Conservation (phyloP, 1,284 basidiomycete species). For the Naganishia sp. region DNA sequence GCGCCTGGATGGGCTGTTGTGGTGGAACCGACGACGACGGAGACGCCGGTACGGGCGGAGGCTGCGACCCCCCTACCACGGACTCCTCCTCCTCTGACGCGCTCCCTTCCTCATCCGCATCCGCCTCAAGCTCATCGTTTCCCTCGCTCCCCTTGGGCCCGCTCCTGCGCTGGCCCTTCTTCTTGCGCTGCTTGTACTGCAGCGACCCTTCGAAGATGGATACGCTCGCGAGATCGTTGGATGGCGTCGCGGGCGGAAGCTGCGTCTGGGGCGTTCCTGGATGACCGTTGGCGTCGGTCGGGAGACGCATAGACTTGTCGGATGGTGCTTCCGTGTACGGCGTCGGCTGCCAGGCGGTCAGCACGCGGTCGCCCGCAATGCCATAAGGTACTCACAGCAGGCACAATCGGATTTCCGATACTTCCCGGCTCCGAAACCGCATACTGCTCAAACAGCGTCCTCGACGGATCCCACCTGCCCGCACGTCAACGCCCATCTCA, state of each 20-base stretch:
- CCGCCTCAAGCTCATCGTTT: conserved; percentile 1
- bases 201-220: conserved; percentile 78
- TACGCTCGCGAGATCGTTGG: conserved; percentile 55
- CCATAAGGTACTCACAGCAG: conserved; percentile 2
- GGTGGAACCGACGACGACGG: background rate
- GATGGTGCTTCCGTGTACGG: too few species aligned
- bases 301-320: too few species aligned
- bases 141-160: conserved; percentile 22
- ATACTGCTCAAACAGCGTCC: conserved; percentile 84
- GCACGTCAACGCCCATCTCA: background rate
- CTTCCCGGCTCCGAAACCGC: conserved; percentile 48
- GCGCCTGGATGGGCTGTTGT: background rate
- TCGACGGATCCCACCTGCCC: conserved; percentile 76
- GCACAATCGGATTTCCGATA: background rate
- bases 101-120: conserved; percentile 26
- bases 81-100: conserved; percentile 8
- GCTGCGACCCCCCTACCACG: background rate
- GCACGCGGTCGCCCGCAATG: too few species aligned
- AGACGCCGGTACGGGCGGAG: background rate
- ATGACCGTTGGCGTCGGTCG: too few species aligned
- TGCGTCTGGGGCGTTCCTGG: background rate
- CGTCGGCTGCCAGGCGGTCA: too few species aligned
- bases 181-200: conserved; percentile 81
- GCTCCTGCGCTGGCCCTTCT: conserved; percentile 58
- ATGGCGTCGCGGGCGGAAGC: conserved; percentile 18